Evolutionary conservation across 129 eudicot species (phyloP).

Genomic region (Tagetes erecta): DNA sequence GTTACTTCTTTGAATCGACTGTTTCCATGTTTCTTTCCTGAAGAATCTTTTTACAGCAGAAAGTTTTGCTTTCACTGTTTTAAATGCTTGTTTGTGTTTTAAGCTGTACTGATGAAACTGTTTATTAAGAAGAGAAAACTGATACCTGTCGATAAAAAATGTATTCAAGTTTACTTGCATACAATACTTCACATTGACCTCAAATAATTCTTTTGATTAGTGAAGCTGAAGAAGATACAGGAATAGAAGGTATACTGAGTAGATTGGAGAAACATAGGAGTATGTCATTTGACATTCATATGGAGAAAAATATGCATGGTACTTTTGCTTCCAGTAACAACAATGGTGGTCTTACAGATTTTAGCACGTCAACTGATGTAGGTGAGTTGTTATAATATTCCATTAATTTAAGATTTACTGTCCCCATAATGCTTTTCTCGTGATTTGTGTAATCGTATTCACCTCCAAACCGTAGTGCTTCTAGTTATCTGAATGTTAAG

Average conservation of each 20-base stretch:
- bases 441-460: not conserved
- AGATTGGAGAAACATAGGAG: constrained; percentile 74
- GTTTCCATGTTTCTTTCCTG: not conserved
- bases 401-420: not conserved
- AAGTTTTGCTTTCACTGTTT: not conserved
- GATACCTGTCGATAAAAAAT: constrained; percentile 1
- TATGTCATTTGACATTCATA: constrained; percentile 41
- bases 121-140: not conserved
- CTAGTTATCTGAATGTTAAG: not conserved
- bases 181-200: constrained; percentile 5
- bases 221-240: constrained; percentile 48
- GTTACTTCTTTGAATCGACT: not conserved
- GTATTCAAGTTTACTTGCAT: constrained; percentile 6
- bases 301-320: constrained; percentile 35
- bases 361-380: constrained; percentile 27
- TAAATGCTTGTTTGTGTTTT: not conserved
- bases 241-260: constrained; percentile 70
- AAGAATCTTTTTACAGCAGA: not conserved
- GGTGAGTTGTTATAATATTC: constrained; percentile 38
- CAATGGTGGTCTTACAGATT: constrained; percentile 17
- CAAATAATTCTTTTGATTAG: constrained; percentile 40
- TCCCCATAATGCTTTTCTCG: not conserved
- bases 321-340: constrained; percentile 27
- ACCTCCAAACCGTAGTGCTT: constrained; percentile 10
- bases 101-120: not conserved